Conservation (phyloP, 345 rosid species). For the Gossypium stocksii region DNA sequence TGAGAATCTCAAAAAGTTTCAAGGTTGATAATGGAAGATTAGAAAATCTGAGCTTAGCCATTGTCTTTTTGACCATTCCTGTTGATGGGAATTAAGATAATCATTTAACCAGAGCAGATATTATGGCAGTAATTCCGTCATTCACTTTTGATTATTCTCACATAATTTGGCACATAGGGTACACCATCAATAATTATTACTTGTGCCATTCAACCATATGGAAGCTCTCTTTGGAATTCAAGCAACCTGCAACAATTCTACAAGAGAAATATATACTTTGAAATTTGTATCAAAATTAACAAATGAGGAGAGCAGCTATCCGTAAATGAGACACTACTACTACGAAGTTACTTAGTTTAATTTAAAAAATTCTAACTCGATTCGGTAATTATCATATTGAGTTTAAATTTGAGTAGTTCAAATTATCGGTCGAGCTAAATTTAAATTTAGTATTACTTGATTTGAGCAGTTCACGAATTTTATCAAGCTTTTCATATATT, state of each 20-base stretch:
- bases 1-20: neutral
- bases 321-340: neutral
- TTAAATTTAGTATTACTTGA: no score
- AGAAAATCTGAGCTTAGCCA: neutral
- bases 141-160: neutral
- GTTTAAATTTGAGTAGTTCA: no score
- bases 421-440: no score
- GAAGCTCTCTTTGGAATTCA: neutral
- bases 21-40: neutral
- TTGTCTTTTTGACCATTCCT: neutral
- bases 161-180: neutral
- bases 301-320: neutral
- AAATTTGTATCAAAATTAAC: neutral
- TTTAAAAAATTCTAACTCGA: no score
- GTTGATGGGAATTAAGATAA: constrained; percentile 1
- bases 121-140: constrained; percentile 2
- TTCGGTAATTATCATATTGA: no score
- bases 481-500: no score
- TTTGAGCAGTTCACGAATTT: no score
- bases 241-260: neutral
- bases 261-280: neutral
- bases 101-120: neutral
- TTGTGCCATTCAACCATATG: constrained; percentile 1
- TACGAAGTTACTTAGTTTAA: no score
- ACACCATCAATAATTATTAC: neutral